Evolutionary conservation across 139 green algal species (phyloP).

Genomic region (Diplosphaera chodatii): DNA sequence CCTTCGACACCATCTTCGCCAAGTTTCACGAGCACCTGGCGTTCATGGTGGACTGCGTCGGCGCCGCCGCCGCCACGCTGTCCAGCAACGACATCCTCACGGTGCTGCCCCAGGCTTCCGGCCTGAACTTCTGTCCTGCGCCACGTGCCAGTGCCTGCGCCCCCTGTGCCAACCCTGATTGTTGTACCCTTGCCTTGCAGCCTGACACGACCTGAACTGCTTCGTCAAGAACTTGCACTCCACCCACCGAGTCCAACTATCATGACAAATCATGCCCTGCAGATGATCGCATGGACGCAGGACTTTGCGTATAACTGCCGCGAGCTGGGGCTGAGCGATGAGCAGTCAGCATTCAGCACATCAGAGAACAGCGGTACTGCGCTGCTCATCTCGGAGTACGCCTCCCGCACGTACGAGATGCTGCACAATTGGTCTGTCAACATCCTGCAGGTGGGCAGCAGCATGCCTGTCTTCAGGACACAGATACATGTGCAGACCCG

Average conservation of each 20-base stretch:
- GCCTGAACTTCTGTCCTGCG: no score
- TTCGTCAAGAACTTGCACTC: no score
- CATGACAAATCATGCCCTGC: no score
- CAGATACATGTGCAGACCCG: no score
- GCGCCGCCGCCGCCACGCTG: constrained; percentile 53
- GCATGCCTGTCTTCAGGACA: no score
- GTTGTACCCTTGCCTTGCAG: no score
- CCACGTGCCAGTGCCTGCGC: no score
- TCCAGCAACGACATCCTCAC: constrained; percentile 68
- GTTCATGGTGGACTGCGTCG: constrained; percentile 69
- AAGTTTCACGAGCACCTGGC: constrained; percentile 65
- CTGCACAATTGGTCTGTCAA: constrained; percentile 71
- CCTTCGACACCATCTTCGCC: constrained; percentile 54
- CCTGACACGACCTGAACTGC: no score
- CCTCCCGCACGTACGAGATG: constrained; percentile 49
- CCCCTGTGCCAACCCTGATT: no score
- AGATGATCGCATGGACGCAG: constrained; percentile 73
- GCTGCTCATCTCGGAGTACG: constrained; percentile 73
- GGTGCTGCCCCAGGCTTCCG: no score
- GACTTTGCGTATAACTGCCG: constrained; percentile 63
- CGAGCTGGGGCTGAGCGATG: constrained; percentile 68
- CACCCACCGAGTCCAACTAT: no score
- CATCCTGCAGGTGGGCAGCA: constrained; percentile 71
- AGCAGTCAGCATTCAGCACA: constrained; percentile 26
- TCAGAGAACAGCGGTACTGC: constrained; percentile 35